These are phyloP conservation scores for Lachnellula occidentalis DNA, from an alignment of 2,329 filamentous ascomycete species.

Conservation along the genomic window DNA sequence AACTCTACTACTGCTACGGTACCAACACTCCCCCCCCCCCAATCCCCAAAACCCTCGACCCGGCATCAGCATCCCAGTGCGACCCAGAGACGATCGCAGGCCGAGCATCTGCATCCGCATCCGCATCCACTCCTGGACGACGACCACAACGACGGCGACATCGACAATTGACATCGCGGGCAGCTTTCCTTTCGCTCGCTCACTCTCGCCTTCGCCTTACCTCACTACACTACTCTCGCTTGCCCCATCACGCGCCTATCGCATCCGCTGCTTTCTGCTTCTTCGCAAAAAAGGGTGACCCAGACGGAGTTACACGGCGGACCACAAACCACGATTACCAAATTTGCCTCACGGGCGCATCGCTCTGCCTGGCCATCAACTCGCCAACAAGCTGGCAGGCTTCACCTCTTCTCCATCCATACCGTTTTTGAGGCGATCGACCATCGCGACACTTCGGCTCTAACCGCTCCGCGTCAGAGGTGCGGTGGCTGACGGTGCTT, in stretches of 20 bases:
- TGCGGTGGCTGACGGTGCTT: conserved; percentile 24
- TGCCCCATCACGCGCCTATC: conserved; percentile 22
- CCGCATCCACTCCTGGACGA: background rate
- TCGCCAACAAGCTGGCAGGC: conserved; percentile 5
- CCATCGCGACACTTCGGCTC: conserved; percentile 22
- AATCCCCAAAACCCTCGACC: conserved; percentile 4
- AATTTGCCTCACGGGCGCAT: conserved; percentile 15
- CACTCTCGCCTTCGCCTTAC: conserved; percentile 1
- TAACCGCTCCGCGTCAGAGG: conserved; percentile 26
- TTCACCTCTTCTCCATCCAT: background rate
- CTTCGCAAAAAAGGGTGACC: conserved; percentile 11
- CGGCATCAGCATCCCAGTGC: conserved; percentile 11
- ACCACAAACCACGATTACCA: conserved; percentile 13
- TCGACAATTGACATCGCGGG: background rate
- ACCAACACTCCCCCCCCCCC: background rate
- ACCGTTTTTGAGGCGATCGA: conserved; percentile 4
- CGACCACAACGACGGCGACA: background rate
- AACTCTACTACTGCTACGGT: too few species aligned
- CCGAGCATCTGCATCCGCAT: conserved; percentile 2
- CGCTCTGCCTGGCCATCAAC: background rate
- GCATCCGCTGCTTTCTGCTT: conserved; percentile 15
- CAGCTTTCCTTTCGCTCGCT: background rate
- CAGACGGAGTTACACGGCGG: conserved; percentile 10
- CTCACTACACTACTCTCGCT: conserved; percentile 14
- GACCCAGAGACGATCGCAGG: conserved; percentile 9